These are phyloP conservation scores for Lizanozyma gosingica DNA, from an alignment of 1,139 yeast genomes.

Conservation along the genomic window DNA sequence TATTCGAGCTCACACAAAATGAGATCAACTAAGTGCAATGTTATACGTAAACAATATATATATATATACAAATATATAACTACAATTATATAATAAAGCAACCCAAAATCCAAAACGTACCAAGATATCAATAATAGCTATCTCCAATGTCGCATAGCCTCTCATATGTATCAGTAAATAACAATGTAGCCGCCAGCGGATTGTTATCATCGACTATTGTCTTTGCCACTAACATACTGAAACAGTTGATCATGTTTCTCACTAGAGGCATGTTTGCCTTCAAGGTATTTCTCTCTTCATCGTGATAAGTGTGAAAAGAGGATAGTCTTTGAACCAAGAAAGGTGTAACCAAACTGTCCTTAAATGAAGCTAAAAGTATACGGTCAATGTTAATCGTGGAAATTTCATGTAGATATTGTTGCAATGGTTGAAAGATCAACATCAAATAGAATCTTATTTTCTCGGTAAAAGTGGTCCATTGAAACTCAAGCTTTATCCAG, in stretches of 20 bases:
- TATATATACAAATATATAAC: too few species aligned
- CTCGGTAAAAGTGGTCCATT: slow-evolving; percentile 27
- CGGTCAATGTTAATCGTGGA: slow-evolving; percentile 22
- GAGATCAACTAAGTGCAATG: too few species aligned
- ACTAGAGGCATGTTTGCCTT: neutral
- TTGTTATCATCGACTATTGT: neutral
- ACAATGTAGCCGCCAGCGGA: neutral
- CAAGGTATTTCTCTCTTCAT: neutral
- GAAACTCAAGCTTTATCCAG: slow-evolving; percentile 8
- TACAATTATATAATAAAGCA: too few species aligned
- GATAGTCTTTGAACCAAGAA: slow-evolving; percentile 13
- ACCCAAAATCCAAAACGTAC: too few species aligned
- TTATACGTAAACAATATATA: too few species aligned
- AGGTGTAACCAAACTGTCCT: slow-evolving; percentile 24
- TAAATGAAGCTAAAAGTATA: slow-evolving; percentile 21
- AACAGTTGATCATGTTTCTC: neutral
- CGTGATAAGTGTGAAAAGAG: neutral
- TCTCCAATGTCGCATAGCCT: neutral
- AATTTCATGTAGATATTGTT: slow-evolving; percentile 14
- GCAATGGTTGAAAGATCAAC: slow-evolving; percentile 23
- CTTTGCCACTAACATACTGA: neutral
- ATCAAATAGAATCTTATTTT: slow-evolving; percentile 21
- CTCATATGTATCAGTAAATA: neutral
- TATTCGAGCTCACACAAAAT: too few species aligned
- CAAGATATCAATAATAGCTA: too few species aligned